Percentiles rank a stretch among this genome's conserved stretches.
Evolutionary conservation across 139 green algal species (phyloP).

Genomic region (Pseudopediastrum boryanum): DNA sequence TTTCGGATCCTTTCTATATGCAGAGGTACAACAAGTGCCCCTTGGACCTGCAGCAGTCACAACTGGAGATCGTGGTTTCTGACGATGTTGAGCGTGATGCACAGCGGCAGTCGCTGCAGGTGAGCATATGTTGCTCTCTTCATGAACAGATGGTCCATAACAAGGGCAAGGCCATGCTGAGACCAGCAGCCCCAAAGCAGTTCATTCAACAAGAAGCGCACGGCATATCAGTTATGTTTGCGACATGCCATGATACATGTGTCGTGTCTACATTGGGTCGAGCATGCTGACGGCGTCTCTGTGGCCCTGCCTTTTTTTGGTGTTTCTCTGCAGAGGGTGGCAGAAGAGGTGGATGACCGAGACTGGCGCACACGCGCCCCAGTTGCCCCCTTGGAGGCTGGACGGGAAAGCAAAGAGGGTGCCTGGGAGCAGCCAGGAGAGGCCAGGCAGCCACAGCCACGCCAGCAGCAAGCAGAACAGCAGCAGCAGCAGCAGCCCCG

Average conservation of each 20-base stretch:
- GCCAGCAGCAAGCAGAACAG: slow-evolving; percentile 15
- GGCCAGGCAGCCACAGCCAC: background rate
- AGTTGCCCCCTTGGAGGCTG: too few relatives aligned
- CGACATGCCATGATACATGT: too few relatives aligned
- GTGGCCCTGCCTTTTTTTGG: background rate
- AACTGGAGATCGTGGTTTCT: slow-evolving; percentile 71
- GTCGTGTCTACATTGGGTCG: too few relatives aligned
- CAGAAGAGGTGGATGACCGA: slow-evolving; percentile 64
- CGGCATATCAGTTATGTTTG: too few relatives aligned
- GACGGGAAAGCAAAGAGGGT: slow-evolving; percentile 4
- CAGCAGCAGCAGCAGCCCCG: slow-evolving; percentile 27
- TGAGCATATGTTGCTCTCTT: too few relatives aligned
- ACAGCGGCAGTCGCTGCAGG: slow-evolving; percentile 61
- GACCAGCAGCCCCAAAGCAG: too few relatives aligned
- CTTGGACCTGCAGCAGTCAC: slow-evolving; percentile 63
- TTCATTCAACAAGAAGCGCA: too few relatives aligned
- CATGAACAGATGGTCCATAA: too few relatives aligned
- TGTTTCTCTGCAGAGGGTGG: slow-evolving; percentile 35
- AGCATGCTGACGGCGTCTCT: too few relatives aligned
- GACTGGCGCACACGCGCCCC: slow-evolving; percentile 70
- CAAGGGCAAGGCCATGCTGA: too few relatives aligned
- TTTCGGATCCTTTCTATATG: background rate
- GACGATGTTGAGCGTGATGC: slow-evolving; percentile 65
- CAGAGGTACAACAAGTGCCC: slow-evolving; percentile 70
- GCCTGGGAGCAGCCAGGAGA: slow-evolving; percentile 10